These are phyloP conservation scores for Rhynchospora tenuis DNA, from an alignment of 176 grass and related monocot species.

Conservation along the genomic window DNA sequence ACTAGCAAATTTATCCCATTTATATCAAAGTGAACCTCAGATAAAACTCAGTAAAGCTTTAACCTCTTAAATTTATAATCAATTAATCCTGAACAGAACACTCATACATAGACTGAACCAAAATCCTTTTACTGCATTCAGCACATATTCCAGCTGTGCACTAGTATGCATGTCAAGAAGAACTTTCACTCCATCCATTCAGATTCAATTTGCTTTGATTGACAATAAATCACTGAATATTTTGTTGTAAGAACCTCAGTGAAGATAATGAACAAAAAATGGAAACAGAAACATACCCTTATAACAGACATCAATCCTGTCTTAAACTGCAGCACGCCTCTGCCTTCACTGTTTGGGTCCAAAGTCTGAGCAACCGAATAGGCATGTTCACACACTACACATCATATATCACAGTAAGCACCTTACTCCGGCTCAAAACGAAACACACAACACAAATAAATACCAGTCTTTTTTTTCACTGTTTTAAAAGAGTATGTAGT, in stretches of 20 bases:
- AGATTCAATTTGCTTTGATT: background rate
- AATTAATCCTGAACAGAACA: background rate
- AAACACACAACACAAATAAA: no score
- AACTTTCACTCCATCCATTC: background rate
- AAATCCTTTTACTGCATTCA: background rate
- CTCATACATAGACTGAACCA: background rate
- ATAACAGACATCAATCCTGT: constrained; percentile 91
- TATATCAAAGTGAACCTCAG: background rate
- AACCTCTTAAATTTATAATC: background rate
- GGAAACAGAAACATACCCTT: constrained; percentile 43
- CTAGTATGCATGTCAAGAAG: background rate
- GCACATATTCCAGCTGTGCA: background rate
- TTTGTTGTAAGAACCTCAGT: background rate
- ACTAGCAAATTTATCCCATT: background rate
- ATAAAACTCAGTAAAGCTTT: background rate
- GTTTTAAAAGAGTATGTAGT: background rate
- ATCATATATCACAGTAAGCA: background rate
- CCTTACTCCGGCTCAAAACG: background rate
- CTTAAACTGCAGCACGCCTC: constrained; percentile 95
- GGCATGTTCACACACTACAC: constrained; percentile 86
- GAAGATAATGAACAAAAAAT: background rate
- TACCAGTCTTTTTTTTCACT: background rate
- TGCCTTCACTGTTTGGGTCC: constrained; percentile 84
- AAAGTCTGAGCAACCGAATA: constrained; percentile 72
- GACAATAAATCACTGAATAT: background rate